phyloP scores from a whole-genome alignment of 2,329 filamentous ascomycete genomes.

The Neofusicoccum cordaticola region DNA sequence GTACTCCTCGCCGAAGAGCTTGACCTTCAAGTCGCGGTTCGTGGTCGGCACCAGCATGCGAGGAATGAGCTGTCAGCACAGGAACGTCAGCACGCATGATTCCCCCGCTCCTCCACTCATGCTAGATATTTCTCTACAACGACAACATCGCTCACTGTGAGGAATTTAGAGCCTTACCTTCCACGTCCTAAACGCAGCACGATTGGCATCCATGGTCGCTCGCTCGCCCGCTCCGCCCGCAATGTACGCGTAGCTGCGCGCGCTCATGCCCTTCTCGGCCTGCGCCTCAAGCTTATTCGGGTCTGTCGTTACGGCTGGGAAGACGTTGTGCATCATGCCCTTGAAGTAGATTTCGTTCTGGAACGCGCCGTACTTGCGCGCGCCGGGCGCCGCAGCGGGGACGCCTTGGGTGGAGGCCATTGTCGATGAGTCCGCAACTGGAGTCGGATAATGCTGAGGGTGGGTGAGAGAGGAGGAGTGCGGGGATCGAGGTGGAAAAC shows the following conservation, averaged over 20 bases:
- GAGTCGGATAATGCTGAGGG: background rate
- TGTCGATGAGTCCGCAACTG: background rate
- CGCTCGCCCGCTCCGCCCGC: slow-evolving; percentile 61
- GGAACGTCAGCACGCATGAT: too few species aligned
- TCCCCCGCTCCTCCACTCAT: too few species aligned
- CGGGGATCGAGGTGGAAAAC: background rate
- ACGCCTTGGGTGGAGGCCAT: background rate
- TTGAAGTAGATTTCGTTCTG: slow-evolving; percentile 51
- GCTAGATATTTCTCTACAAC: too few species aligned
- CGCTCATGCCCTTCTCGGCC: slow-evolving; percentile 49
- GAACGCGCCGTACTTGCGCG: slow-evolving; percentile 36
- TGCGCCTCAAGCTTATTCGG: slow-evolving; percentile 56
- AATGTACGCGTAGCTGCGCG: slow-evolving; percentile 58
- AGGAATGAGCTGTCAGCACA: background rate
- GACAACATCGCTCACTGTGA: too few species aligned
- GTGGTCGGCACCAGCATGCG: slow-evolving; percentile 15
- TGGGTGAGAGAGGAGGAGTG: background rate
- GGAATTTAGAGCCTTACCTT: slow-evolving; percentile 29
- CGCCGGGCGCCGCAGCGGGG: slow-evolving; percentile 7
- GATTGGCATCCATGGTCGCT: slow-evolving; percentile 60
- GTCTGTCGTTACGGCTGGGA: slow-evolving; percentile 58
- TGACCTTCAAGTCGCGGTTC: slow-evolving; percentile 5
- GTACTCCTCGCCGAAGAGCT: slow-evolving; percentile 38
- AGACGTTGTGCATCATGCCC: slow-evolving; percentile 49
- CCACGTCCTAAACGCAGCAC: slow-evolving; percentile 55